These are phyloP conservation scores for Echria macrotheca DNA, from an alignment of 495 filamentous ascomycete species.

Conservation along the genomic window DNA sequence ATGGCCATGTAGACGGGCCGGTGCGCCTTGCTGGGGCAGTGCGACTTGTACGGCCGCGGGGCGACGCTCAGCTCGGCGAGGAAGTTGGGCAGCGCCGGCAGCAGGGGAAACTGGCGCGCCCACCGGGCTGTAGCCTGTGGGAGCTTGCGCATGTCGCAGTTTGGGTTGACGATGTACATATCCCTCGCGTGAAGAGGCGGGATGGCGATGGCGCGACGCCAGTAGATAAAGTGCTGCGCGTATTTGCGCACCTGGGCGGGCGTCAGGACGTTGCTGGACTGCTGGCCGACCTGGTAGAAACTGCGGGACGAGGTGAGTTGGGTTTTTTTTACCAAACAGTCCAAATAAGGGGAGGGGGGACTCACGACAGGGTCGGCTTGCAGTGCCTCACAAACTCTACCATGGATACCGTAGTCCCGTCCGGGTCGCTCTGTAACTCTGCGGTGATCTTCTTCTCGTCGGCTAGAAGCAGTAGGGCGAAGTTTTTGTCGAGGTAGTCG, in stretches of 20 bases:
- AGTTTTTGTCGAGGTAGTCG: slow-evolving; percentile 70
- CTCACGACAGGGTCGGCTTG: slow-evolving; percentile 73
- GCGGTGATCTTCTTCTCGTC: slow-evolving; percentile 77
- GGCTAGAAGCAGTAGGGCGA: slow-evolving; percentile 77
- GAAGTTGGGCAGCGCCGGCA: slow-evolving; percentile 79
- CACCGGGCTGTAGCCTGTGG: slow-evolving; percentile 67
- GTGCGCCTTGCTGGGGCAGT: slow-evolving; percentile 86
- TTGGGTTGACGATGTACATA: slow-evolving; percentile 90
- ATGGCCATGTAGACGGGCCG: slow-evolving; percentile 82
- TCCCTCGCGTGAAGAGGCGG: slow-evolving; percentile 85
- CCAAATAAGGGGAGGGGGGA: neutral
- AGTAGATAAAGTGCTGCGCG: slow-evolving; percentile 89
- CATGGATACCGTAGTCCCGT: slow-evolving; percentile 65
- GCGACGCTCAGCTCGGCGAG: slow-evolving; percentile 68
- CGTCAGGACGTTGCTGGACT: slow-evolving; percentile 58
- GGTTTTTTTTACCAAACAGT: neutral
- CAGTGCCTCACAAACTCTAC: slow-evolving; percentile 77
- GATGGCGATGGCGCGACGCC: slow-evolving; percentile 86
- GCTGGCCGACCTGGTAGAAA: slow-evolving; percentile 70
- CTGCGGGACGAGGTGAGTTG: slow-evolving; percentile 19
- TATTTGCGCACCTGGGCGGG: slow-evolving; percentile 75
- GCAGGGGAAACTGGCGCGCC: slow-evolving; percentile 67
- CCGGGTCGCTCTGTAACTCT: slow-evolving; percentile 72
- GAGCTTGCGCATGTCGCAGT: slow-evolving; percentile 73
- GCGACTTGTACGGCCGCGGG: slow-evolving; percentile 70